Percentiles rank a stretch among this genome's conserved stretches.
Evolutionary conservation across 129 eudicot genomes (phyloP).

Genomic region (Mikania micrantha): DNA sequence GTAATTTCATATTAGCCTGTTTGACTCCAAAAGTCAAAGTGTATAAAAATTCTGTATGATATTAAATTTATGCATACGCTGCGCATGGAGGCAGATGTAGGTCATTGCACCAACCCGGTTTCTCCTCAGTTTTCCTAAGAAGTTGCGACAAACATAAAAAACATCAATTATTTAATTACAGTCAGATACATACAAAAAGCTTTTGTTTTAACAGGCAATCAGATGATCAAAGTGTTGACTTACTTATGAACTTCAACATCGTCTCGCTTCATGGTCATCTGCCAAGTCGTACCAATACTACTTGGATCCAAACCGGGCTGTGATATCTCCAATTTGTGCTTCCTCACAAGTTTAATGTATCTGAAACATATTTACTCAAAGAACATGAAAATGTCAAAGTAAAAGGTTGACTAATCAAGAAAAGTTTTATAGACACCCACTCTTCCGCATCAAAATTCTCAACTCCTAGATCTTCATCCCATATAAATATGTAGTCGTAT

Average conservation of each 20-base stretch:
- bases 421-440: constrained; percentile 38
- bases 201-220: background rate
- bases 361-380: constrained; percentile 28
- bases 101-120: constrained; percentile 77
- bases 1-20: background rate
- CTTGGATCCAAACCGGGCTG: constrained; percentile 79
- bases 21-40: background rate
- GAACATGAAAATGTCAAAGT: background rate
- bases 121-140: constrained; percentile 66
- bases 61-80: constrained; percentile 41
- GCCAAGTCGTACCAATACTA: constrained; percentile 56
- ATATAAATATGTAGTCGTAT: constrained; percentile 83
- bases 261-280: constrained; percentile 67
- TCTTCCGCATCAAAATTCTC: constrained; percentile 86
- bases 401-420: background rate
- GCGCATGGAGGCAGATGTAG: constrained; percentile 93
- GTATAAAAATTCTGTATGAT: background rate
- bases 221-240: constrained; percentile 19
- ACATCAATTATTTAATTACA: constrained; percentile 5
- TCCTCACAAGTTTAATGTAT: constrained; percentile 72
- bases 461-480: constrained; percentile 98
- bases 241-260: constrained; percentile 84
- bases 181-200: constrained; percentile 1
- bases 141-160: background rate
- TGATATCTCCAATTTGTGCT: constrained; percentile 93